Base-by-base conservation (phyloP, 2,329 filamentous ascomycete species). In the Pestalotiopsis sp. region DNA sequence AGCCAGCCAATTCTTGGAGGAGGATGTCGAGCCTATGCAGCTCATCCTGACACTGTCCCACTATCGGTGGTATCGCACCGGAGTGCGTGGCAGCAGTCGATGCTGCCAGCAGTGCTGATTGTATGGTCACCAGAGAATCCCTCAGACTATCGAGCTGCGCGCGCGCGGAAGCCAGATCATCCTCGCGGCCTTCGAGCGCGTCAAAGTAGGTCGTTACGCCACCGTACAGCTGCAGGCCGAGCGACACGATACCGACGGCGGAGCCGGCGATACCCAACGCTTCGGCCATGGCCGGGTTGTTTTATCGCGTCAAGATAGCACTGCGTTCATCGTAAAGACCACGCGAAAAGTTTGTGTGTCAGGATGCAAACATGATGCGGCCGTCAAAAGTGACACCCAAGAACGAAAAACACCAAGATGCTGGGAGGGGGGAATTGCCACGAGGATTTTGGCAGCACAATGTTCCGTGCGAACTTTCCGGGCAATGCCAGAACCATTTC, bases 171-270 rank as follows among this genome's bases (percentile, higher is more conserved):
- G 23, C 27, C 9, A 59, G 6, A 11, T 67, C 66, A 2, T 56
- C 66, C 11, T 23, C 14, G 25, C 66, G 66, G 27, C 25, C 27
- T 17, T 67, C 58, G 1, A 67, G 14, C 7, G 66, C 66, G 9
- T 67, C 66, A n/a, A 62, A 17, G 6, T 62, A 62, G 3, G 13
- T 62, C 4, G 66, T 12, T 38, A 67, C 25, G 9, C 57, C 66
- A 3, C 39, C 12, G 25, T 45, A 49, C 11, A 67, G 23, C 25
- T 67, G 66, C 2, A 67, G 58, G 25, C 66, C 66, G 9, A 67
- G 25, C 11, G 66, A 67, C 11, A 67, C 25, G 12, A 67, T 20
- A 39, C 66, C 66, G 9, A 27, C 31, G 9, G 64, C 64, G 5
- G 57, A n/a, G 36, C 64, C 56, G 31, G 25, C 56, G 4, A 60